A percentile compares a stretch with the other conserved stretches of the same genome.
Evolutionary conservation across 2,329 filamentous ascomycete species (phyloP).

Genomic region (Bipolaris victoriae): DNA sequence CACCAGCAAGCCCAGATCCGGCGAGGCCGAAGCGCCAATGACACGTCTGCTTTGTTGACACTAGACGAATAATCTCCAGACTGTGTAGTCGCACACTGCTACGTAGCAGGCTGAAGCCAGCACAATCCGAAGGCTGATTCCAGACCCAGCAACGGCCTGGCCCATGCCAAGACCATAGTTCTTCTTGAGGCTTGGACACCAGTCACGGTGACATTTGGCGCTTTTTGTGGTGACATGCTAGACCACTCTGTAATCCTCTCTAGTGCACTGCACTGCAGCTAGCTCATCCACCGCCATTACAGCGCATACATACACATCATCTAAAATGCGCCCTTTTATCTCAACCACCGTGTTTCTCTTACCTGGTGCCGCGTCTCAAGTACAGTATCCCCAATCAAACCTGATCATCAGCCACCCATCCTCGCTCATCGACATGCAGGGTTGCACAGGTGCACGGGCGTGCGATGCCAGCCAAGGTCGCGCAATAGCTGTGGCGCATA

Average conservation of each 20-base stretch:
- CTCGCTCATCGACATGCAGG: conserved; percentile 5
- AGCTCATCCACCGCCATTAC: neutral
- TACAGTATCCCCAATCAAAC: conserved; percentile 3
- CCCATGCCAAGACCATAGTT: conserved; percentile 13
- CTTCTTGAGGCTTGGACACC: neutral
- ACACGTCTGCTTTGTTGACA: conserved; percentile 12
- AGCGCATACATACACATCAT: neutral
- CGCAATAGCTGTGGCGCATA: conserved; percentile 11
- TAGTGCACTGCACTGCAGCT: neutral
- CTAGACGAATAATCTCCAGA: neutral
- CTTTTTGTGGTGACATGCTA: neutral
- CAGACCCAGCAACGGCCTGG: conserved; percentile 3
- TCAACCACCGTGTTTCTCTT: too few relatives aligned
- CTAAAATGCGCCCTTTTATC: too few relatives aligned
- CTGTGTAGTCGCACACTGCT: neutral
- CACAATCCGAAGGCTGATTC: neutral
- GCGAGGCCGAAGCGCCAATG: conserved; percentile 32
- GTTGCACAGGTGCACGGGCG: neutral
- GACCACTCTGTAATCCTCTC: too few relatives aligned
- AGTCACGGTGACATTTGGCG: neutral
- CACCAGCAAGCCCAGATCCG: conserved; percentile 36
- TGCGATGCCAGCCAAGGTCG: neutral
- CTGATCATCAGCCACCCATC: neutral
- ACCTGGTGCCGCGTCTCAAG: neutral
- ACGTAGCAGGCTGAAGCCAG: neutral